Evolutionary conservation across 169 alveolate genomes (phyloP).

Genomic region (Theileria parva): DNA sequence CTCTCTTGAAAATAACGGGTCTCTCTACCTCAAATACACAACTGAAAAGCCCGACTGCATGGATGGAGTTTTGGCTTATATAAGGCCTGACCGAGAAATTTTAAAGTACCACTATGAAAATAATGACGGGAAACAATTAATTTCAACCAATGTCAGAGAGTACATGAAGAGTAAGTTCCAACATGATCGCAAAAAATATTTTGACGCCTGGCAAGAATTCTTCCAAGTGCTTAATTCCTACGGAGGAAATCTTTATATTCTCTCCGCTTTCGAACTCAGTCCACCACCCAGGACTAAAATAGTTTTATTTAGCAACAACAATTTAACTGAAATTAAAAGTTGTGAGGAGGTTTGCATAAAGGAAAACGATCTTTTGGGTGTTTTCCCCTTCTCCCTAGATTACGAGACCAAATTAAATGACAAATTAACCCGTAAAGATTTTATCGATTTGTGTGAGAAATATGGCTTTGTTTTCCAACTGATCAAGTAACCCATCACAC

Average conservation of each 20-base stretch:
- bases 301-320: background rate
- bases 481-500: background rate
- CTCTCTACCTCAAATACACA: slow-evolving; percentile 29
- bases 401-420: slow-evolving; percentile 10
- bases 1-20: slow-evolving; percentile 47
- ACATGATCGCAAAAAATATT: slow-evolving; percentile 72
- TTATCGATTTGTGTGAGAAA: slow-evolving; percentile 14
- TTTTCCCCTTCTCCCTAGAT: slow-evolving; percentile 20
- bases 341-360: background rate
- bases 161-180: slow-evolving; percentile 68
- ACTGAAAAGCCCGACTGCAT: slow-evolving; percentile 16
- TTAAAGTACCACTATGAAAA: slow-evolving; percentile 66
- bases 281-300: slow-evolving; percentile 74
- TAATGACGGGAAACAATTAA: slow-evolving; percentile 49
- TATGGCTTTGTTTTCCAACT: slow-evolving; percentile 15
- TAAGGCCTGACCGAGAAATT: slow-evolving; percentile 54
- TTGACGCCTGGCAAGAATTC: slow-evolving; percentile 67
- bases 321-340: background rate
- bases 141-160: slow-evolving; percentile 55
- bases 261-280: slow-evolving; percentile 66
- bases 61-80: slow-evolving; percentile 59
- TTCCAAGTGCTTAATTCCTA: slow-evolving; percentile 51
- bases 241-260: slow-evolving; percentile 68
- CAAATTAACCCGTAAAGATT: background rate
- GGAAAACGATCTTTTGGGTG: slow-evolving; percentile 12